Percentiles rank a stretch among this genome's conserved stretches.
phyloP scores from a whole-genome alignment of 2,329 filamentous ascomycete species.

The Bretziella fagacearum region DNA sequence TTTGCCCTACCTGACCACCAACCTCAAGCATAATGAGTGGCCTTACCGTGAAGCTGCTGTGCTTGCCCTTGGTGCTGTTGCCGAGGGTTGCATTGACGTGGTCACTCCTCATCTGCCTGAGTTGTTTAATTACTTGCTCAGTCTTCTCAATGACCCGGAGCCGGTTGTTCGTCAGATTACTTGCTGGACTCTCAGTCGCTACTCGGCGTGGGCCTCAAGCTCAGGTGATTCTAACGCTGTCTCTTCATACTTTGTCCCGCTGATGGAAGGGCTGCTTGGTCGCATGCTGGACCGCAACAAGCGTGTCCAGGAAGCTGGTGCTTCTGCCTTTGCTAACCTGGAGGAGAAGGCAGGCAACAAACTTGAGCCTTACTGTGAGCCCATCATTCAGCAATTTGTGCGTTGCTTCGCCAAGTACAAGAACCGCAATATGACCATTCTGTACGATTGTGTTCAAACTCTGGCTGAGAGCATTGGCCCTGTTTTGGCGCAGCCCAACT shows the following conservation, averaged over 20 bases:
- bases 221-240: constrained; percentile 50
- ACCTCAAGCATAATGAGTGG: constrained; percentile 80
- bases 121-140: constrained; percentile 77
- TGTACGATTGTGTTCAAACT: constrained; percentile 97
- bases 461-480: constrained; percentile 80
- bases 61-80: constrained; percentile 81
- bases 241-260: constrained; percentile 70
- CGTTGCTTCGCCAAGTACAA: constrained; percentile 90
- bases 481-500: constrained; percentile 59
- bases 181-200: constrained; percentile 90
- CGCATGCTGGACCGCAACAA: constrained; percentile 97
- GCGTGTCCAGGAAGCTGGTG: constrained; percentile 89
- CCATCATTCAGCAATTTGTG: constrained; percentile 85
- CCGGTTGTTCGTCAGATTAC: constrained; percentile 92
- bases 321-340: constrained; percentile 87
- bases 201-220: constrained; percentile 79
- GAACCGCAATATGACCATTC: constrained; percentile 95
- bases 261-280: constrained; percentile 90
- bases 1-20: constrained; percentile 78
- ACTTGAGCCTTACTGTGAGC: constrained; percentile 69
- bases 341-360: constrained; percentile 80
- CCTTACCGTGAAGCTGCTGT: constrained; percentile 86
- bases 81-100: constrained; percentile 80
- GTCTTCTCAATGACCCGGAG: constrained; percentile 66
- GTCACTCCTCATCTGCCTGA: constrained; percentile 83